These are phyloP conservation scores for Ulvella scutata DNA, from an alignment of 139 green algal species.

Conservation along the genomic window DNA sequence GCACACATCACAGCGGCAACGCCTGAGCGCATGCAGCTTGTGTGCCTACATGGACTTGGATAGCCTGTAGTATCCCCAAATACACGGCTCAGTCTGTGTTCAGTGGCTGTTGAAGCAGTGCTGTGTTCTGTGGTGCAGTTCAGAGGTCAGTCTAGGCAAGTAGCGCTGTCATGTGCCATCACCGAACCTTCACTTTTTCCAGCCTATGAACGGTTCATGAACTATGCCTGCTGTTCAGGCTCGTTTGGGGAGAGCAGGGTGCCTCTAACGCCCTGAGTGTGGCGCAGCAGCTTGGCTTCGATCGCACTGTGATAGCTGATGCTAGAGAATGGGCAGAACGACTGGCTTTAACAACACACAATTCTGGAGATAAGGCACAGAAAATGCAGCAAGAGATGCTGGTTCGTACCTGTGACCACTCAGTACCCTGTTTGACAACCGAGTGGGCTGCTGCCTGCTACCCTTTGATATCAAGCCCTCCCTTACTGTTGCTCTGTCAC, in stretches of 20 bases:
- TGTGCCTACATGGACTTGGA: too few species aligned
- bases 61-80: too few species aligned
- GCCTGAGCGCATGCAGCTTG: too few species aligned
- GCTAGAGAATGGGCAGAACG: constrained; percentile 16
- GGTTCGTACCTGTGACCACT: background rate
- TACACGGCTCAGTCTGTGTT: too few species aligned
- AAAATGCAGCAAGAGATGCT: background rate
- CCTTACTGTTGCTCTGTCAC: background rate
- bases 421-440: background rate
- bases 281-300: constrained; percentile 35
- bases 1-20: background rate
- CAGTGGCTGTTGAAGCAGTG: too few species aligned
- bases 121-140: too few species aligned
- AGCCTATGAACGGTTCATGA: background rate
- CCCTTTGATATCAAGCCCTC: background rate
- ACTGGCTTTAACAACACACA: background rate
- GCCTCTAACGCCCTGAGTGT: constrained; percentile 35
- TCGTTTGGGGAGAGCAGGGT: constrained; percentile 32
- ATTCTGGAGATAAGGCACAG: background rate
- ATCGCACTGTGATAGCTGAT: constrained; percentile 19
- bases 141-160: too few species aligned
- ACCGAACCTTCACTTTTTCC: too few species aligned
- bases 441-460: background rate
- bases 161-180: too few species aligned
- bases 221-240: background rate